Evolutionary conservation across 1,284 basidiomycete genomes (phyloP).

Genomic region (Malassezia caprae): DNA sequence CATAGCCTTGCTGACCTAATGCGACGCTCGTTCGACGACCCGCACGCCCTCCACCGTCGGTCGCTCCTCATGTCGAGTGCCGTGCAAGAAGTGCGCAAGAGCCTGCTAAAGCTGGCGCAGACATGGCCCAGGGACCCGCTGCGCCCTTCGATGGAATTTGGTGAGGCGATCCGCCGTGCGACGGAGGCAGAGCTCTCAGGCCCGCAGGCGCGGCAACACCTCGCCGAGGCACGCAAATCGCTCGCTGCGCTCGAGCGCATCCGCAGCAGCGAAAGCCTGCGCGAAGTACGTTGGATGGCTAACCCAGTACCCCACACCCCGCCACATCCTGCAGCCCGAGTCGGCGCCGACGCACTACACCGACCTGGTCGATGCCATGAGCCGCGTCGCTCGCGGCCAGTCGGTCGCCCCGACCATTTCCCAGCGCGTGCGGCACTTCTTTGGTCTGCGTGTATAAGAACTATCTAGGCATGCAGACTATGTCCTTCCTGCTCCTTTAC

Average conservation of each 20-base stretch:
- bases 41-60: background rate
- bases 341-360: slow-evolving; percentile 33
- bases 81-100: slow-evolving; percentile 21
- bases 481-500: slow-evolving; percentile 41
- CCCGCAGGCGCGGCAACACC: slow-evolving; percentile 10
- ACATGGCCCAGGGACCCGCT: slow-evolving; percentile 37
- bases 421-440: slow-evolving; percentile 31
- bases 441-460: slow-evolving; percentile 15
- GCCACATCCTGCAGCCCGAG: slow-evolving; percentile 27
- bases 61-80: slow-evolving; percentile 12
- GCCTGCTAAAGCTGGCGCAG: slow-evolving; percentile 24
- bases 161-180: slow-evolving; percentile 26
- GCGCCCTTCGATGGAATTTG: slow-evolving; percentile 38
- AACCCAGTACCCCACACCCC: slow-evolving; percentile 22
- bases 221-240: slow-evolving; percentile 23
- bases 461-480: background rate
- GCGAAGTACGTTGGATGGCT: slow-evolving; percentile 11
- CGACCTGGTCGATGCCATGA: slow-evolving; percentile 25
- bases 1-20: background rate
- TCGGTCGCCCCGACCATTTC: slow-evolving; percentile 14
- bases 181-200: slow-evolving; percentile 25
- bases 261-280: slow-evolving; percentile 22
- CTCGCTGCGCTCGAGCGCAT: slow-evolving; percentile 22
- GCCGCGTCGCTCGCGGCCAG: slow-evolving; percentile 25
- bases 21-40: background rate